phyloP scores from a whole-genome alignment of 1,139 yeast species.

The Diutina ranongensis region DNA sequence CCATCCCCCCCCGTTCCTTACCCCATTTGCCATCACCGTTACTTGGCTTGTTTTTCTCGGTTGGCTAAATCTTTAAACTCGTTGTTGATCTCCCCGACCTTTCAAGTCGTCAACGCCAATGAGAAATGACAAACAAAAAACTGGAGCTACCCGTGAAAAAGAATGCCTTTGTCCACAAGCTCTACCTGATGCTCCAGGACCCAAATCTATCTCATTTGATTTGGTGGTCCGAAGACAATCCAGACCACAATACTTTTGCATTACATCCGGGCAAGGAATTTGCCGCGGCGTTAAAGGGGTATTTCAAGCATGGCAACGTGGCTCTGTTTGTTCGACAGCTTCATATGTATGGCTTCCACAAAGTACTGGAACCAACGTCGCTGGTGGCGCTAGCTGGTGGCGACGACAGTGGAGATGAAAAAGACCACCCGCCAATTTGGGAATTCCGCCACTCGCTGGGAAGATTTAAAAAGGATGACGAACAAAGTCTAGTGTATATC shows the following conservation, averaged over 20 bases:
- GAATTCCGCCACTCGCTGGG: slow-evolving; percentile 84
- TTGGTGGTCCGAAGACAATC: slow-evolving; percentile 62
- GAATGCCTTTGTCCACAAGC: slow-evolving; percentile 54
- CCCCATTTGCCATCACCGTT: not conserved
- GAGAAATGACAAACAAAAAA: slow-evolving; percentile 5
- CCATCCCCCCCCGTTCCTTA: not conserved
- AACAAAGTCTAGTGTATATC: slow-evolving; percentile 49
- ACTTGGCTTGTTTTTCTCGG: not conserved
- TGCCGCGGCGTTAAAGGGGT: slow-evolving; percentile 30
- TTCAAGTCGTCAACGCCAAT: not conserved
- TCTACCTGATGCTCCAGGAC: slow-evolving; percentile 48
- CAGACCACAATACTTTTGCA: slow-evolving; percentile 47
- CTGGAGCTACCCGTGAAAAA: slow-evolving; percentile 27
- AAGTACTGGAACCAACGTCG: slow-evolving; percentile 35
- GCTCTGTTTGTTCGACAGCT: slow-evolving; percentile 37
- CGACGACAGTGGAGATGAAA: slow-evolving; percentile 10
- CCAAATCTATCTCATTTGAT: slow-evolving; percentile 38
- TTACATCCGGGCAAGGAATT: slow-evolving; percentile 45
- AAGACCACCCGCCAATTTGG: slow-evolving; percentile 42
- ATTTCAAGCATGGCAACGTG: slow-evolving; percentile 37
- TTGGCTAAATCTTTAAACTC: not conserved
- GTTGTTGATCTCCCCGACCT: not conserved
- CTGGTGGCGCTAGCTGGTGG: slow-evolving; percentile 11
- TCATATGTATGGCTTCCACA: slow-evolving; percentile 41
- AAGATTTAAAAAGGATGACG: slow-evolving; percentile 64